These are phyloP conservation scores for Yarrowia porcina DNA, from an alignment of 805 yeast species.

Conservation along the genomic window DNA sequence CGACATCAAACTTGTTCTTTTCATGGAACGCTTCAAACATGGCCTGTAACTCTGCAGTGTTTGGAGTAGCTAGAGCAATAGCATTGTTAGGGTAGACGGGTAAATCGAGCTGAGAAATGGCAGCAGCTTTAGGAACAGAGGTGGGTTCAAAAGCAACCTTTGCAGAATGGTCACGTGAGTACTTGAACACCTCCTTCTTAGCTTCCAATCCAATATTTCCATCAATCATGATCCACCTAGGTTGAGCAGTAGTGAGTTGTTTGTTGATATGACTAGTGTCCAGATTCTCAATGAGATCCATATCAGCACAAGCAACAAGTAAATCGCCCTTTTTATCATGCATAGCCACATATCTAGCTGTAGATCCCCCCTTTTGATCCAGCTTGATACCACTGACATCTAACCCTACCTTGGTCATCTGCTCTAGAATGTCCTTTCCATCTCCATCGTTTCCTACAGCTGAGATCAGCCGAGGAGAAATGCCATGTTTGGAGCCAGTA, in stretches of 20 bases:
- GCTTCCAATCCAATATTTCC: slow-evolving; percentile 56
- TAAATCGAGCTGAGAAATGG: slow-evolving; percentile 41
- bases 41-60: slow-evolving; percentile 55
- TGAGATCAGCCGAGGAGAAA: slow-evolving; percentile 49
- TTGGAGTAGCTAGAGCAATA: slow-evolving; percentile 60
- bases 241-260: slow-evolving; percentile 44
- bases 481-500: slow-evolving; percentile 31
- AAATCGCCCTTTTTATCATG: slow-evolving; percentile 63
- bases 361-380: slow-evolving; percentile 36
- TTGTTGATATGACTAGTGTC: slow-evolving; percentile 44
- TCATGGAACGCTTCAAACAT: slow-evolving; percentile 51
- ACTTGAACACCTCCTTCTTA: slow-evolving; percentile 40
- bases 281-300: slow-evolving; percentile 61
- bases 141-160: slow-evolving; percentile 71
- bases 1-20: slow-evolving; percentile 49
- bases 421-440: slow-evolving; percentile 28
- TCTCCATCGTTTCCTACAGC: slow-evolving; percentile 56
- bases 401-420: slow-evolving; percentile 35
- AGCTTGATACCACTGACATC: slow-evolving; percentile 44
- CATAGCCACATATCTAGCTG: slow-evolving; percentile 73
- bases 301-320: slow-evolving; percentile 77
- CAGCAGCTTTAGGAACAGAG: slow-evolving; percentile 57
- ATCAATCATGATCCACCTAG: slow-evolving; percentile 58
- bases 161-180: slow-evolving; percentile 35
- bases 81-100: slow-evolving; percentile 46